phyloP scores from a whole-genome alignment of 352 stramenopile genomes.

The Phytophthora niederhauseri region DNA sequence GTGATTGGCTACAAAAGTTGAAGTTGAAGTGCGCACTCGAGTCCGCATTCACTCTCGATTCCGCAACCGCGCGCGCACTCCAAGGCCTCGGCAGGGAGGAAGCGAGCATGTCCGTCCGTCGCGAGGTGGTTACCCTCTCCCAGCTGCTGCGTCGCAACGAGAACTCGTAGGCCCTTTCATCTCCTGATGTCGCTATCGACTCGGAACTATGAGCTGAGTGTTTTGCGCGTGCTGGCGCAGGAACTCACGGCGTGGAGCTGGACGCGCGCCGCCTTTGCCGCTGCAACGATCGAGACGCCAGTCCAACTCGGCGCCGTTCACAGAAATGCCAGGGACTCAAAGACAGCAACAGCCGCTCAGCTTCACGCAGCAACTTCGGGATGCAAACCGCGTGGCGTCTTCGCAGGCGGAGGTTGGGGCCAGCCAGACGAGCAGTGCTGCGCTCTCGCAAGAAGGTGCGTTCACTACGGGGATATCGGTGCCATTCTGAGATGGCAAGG shows the following conservation, averaged over 20 bases:
- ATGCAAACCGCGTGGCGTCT: slow-evolving; percentile 14
- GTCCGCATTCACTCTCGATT: slow-evolving; percentile 38
- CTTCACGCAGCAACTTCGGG: slow-evolving; percentile 21
- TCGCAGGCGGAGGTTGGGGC: slow-evolving; percentile 24
- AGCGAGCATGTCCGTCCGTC: slow-evolving; percentile 57
- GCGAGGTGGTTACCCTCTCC: slow-evolving; percentile 76
- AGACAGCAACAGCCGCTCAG: slow-evolving; percentile 20
- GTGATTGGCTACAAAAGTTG: slow-evolving; percentile 26
- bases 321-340: slow-evolving; percentile 3
- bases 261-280: slow-evolving; percentile 25
- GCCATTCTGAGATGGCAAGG: too few relatives aligned
- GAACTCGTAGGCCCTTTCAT: slow-evolving; percentile 33
- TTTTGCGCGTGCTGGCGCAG: slow-evolving; percentile 9
- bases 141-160: slow-evolving; percentile 64
- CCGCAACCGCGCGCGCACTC: slow-evolving; percentile 19
- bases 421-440: slow-evolving; percentile 18
- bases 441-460: slow-evolving; percentile 47
- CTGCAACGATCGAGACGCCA: slow-evolving; percentile 30
- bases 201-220: not conserved
- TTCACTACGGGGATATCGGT: not conserved
- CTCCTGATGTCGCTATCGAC: not conserved
- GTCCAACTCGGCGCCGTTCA: not conserved
- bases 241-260: slow-evolving; percentile 15
- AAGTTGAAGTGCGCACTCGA: slow-evolving; percentile 29
- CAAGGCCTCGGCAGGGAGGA: not conserved